Conservation (phyloP, 805 yeast genomes). For the Zygoascus ofunaensis region DNA sequence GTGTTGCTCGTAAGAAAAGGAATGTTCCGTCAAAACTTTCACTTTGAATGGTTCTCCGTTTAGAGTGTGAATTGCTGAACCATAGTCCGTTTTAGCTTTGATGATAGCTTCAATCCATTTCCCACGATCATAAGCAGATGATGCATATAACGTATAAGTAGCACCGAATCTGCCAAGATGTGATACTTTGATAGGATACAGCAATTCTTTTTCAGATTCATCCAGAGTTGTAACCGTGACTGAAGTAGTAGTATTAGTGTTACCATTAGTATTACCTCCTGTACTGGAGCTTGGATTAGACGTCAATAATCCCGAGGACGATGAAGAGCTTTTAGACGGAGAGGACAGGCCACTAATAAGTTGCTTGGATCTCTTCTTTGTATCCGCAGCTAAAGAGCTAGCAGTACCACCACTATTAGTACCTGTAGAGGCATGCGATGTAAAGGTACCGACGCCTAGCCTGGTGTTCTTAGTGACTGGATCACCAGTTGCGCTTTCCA, state of each 20-base stretch:
- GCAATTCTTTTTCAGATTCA: constrained; percentile 19
- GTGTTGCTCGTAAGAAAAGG: constrained; percentile 55
- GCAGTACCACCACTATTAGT: neutral
- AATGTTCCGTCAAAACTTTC: constrained; percentile 44
- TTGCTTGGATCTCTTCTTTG: constrained; percentile 1
- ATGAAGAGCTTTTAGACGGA: neutral
- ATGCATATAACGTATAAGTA: constrained; percentile 27
- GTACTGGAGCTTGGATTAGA: neutral
- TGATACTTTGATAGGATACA: constrained; percentile 29
- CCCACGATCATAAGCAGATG: constrained; percentile 36
- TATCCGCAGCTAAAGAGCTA: neutral
- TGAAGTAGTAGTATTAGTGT: constrained; percentile 2
- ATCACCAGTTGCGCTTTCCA: constrained; percentile 39
- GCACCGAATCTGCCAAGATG: constrained; percentile 28
- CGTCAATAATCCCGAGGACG: no score
- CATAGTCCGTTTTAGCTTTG: constrained; percentile 36
- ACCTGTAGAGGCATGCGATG: constrained; percentile 11
- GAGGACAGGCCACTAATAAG: neutral
- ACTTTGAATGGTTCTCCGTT: constrained; percentile 48
- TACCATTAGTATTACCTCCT: neutral
- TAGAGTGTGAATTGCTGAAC: constrained; percentile 26
- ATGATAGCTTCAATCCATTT: constrained; percentile 49
- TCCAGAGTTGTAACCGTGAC: constrained; percentile 18
- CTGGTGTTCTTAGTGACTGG: constrained; percentile 21
- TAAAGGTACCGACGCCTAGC: constrained; percentile 20